These are phyloP conservation scores for Dioszegia crocea DNA, from an alignment of 768 basidiomycete species.

Conservation along the genomic window DNA sequence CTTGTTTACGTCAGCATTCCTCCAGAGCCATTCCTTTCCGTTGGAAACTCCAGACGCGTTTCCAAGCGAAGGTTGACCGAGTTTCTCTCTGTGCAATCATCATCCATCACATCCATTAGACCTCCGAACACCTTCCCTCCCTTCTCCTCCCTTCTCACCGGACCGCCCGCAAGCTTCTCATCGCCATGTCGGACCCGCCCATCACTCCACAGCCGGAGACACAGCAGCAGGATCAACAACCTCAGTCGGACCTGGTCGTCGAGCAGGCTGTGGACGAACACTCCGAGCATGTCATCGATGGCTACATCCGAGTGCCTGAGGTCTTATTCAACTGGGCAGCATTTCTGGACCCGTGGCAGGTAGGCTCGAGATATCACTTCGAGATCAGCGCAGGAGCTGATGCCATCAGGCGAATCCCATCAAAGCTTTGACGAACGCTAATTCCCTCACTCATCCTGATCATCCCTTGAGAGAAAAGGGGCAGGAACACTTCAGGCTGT, in stretches of 20 bases:
- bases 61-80: background rate
- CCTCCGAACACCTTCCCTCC: background rate
- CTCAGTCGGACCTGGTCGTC: background rate
- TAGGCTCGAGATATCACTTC: conserved; percentile 11
- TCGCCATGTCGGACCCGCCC: conserved; percentile 7
- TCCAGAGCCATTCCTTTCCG: no score
- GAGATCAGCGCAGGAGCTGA: background rate
- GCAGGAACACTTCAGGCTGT: conserved; percentile 26
- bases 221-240: background rate
- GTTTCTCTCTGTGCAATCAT: no score
- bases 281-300: conserved; percentile 28
- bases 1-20: no score
- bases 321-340: conserved; percentile 35
- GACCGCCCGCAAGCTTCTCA: background rate
- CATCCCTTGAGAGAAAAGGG: conserved; percentile 32
- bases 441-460: conserved; percentile 21
- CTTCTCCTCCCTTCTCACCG: background rate
- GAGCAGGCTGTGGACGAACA: background rate
- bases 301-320: conserved; percentile 27
- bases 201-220: background rate
- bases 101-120: no score
- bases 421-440: conserved; percentile 19
- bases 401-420: conserved; percentile 31
- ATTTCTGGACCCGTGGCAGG: conserved; percentile 30
- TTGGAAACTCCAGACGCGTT: no score